Evolutionary conservation across 78 protist genomes (phyloP), one percentile per base, ranked within the genome.

Genomic region (Chrysochromulina tobinii): DNA sequence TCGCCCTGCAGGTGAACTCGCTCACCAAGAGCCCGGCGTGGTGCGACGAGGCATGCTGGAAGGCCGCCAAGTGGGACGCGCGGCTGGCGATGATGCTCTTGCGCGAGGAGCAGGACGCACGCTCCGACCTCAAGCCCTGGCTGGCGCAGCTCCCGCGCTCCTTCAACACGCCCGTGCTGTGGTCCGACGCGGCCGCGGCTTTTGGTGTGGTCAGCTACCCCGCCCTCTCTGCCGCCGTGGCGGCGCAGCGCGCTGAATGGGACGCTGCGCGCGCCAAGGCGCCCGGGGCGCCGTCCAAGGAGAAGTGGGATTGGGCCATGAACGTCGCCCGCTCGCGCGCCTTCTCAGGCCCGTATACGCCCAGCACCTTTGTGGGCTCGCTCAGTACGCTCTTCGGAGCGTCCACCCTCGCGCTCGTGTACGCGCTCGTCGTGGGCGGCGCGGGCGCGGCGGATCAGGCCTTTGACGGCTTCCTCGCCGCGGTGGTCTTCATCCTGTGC

Each of bases 311-410:
- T 0, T 72, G 81, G 81, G 81, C 81, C 23, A 14, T 72, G 20
- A 5, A 11, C n/a, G 3, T 21, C 84, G 84, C 50, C 21, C 84
- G 84, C 84, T 75, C 84, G 48, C 84, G 84, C 57, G 84, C 84
- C 21, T 75, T 75, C 57, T 12, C 23, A 8, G 84, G 84, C 1
- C 53, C 84, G 6, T 66, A 66, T 27, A 57, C 11, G 48, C 14
- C 38, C n/a, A 2, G 57, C 84, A 50, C 84, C 9, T 25, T 50
- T 7, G 0, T 50, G 77, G 51, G 61, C 38, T 38, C 38, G 38
- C 38, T 38, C 38, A 38, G 38, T 38, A 38, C 38, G 38, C 38
- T 38, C 38, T 38, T 38, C 38, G 38, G 38, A 38, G 38, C 38
- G 38, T 38, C 38, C 38, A 38, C 38, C 38, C 38, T 38, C 38